Conservation (phyloP, 2,329 filamentous ascomycete species). For the Ceratocystis smalleyi region DNA sequence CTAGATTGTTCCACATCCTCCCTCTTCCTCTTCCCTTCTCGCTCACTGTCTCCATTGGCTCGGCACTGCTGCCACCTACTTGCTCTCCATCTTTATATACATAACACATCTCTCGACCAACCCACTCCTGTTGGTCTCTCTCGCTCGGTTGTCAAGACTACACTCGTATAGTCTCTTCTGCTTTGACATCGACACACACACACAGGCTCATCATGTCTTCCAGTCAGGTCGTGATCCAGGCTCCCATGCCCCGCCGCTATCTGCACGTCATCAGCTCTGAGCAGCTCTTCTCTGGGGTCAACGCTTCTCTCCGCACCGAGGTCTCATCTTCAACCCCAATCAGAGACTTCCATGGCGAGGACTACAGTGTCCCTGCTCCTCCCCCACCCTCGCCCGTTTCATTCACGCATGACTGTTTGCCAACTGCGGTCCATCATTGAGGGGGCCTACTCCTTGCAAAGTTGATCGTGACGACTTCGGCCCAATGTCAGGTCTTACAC, state of each 20-base stretch:
- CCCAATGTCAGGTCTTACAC: not conserved
- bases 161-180: not conserved
- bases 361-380: conserved; percentile 49
- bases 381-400: conserved; percentile 49
- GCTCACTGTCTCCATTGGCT: not conserved
- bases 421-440: conserved; percentile 6
- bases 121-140: not conserved
- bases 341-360: conserved; percentile 38
- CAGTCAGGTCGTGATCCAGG: conserved; percentile 26
- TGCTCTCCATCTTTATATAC: not conserved
- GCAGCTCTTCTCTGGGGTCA: conserved; percentile 39
- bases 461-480: not conserved
- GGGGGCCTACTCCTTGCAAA: not conserved
- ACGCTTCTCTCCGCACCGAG: conserved; percentile 32
- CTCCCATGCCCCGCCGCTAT: conserved; percentile 32
- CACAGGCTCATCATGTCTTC: conserved; percentile 1
- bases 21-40: not conserved
- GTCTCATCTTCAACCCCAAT: conserved; percentile 28
- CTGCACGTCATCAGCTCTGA: conserved; percentile 32
- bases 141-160: too few relatives aligned
- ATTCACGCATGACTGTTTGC: conserved; percentile 31
- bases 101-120: not conserved
- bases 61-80: not conserved
- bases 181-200: not conserved
- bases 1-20: not conserved